Evolutionary conservation across 495 filamentous ascomycete species (phyloP), one percentile per base, ranked within the genome.

Genomic region (Podospora didyma): DNA sequence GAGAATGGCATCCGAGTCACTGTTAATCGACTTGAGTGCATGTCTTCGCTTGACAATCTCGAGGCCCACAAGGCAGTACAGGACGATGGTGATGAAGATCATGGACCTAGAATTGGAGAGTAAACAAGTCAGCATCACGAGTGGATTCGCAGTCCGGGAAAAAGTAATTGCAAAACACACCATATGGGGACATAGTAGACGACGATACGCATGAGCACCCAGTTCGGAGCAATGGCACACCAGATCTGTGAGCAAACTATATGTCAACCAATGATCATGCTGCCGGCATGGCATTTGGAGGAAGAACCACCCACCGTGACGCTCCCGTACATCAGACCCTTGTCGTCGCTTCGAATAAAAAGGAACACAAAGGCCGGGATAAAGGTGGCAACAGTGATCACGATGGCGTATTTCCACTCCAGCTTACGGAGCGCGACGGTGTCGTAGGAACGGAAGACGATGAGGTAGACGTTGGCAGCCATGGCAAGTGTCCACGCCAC

Each of bases 401-500:
- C 60, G 16, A 53, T 53, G 28, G 73, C 60, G 53, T 77, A 80
- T 42, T 70, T 75, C 47, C 66, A 59, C 59, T 80, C 77, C 7
- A 78, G 68, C 45, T 61, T 69, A 23, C 65, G 65, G 31, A 80
- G 52, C 17, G 60, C 59, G 53, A 68, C 65, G 16, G 71, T 59
- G 23, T 78, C 75, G 49, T 71, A 77, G 35, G 62, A 70, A 26
- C 68, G 63, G 48, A 74, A 75, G 37, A 79, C 73, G n/a, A 76
- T 74, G 7, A 78, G 65, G 47, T 69, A 75, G 20, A 76, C 75
- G 46, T 79, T 69, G 42, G 70, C 49, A 4, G 75, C 74, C 75
- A 77, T 79, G 23, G 69, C 71, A 0, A 78, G 63, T n/a, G 75
- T 77, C 75, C 75, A 79, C 1, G 75, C 45, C 2, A 78, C 77